Percentiles rank a stretch among this genome's conserved stretches.
Evolutionary conservation across 169 alveolate genomes (phyloP).

Genomic region (Plasmodium cynomolgi): DNA sequence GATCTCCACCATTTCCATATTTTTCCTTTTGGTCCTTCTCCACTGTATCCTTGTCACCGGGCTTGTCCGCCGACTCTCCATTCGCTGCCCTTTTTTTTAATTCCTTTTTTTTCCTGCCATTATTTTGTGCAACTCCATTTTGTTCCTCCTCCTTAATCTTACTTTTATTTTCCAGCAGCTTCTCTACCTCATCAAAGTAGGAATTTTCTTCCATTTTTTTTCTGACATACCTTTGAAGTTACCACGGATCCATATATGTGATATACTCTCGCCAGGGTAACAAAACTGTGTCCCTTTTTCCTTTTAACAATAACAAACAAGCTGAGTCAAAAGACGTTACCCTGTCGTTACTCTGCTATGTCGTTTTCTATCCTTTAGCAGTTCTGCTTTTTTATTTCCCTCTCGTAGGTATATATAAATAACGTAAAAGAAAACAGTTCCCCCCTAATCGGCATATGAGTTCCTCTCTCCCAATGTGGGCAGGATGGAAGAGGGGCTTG

Average conservation of each 20-base stretch:
- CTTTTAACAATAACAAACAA: neutral
- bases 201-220: slow-evolving; percentile 30
- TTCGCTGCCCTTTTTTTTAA: neutral
- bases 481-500: neutral
- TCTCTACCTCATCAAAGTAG: slow-evolving; percentile 72
- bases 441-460: neutral
- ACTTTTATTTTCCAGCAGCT: slow-evolving; percentile 20
- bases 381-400: neutral
- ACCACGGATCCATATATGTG: neutral
- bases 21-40: neutral
- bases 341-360: neutral
- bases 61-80: neutral
- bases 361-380: neutral
- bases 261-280: neutral
- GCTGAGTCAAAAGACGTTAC: neutral
- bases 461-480: neutral
- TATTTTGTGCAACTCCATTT: slow-evolving; percentile 9
- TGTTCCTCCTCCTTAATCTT: neutral
- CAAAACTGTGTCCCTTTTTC: neutral
- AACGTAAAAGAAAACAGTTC: neutral
- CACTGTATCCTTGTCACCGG: neutral
- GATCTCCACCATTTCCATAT: neutral
- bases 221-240: neutral
- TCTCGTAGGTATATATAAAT: neutral
- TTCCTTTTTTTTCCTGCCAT: neutral